Evolutionary conservation across 2,329 filamentous ascomycete genomes (phyloP), one percentile per base, ranked within the genome.

Genomic region (Arachnomyces sp.): DNA sequence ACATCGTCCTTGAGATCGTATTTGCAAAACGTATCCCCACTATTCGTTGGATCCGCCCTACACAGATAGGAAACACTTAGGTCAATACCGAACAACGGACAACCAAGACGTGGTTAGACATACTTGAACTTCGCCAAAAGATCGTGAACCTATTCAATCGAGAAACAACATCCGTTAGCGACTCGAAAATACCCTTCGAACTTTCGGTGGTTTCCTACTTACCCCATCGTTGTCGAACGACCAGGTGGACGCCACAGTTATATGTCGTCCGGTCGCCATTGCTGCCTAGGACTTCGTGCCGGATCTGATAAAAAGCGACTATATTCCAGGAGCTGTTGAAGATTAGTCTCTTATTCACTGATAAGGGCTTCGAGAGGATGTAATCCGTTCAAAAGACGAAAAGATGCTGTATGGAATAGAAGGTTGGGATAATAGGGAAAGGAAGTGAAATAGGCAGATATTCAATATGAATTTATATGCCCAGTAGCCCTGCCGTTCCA

Each of bases 241-340:
- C 55, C 57, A 62, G 31, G 54, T 57, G 1, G 58, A 61, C 2
- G 54, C 59, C 17, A 62, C 32, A 1, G 51, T 57, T 33, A 60
- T 28, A 3, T 48, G 48, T 30, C 21, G 21, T 5, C 9, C 9
- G 5, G 21, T 9, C 21, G 21, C 21, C 21, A 25, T 25, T 5
- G 9, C 9, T 9, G 21, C 5, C 5, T 25, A 5, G 21, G 5
- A 25, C 5, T 5, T 25, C 9, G 21, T 25, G 21, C 21, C 21
- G 9, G 21, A 25, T 25, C 21, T 25, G 9, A 25, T 25, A 25
- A 9, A 9, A 9, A 25, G n/a, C n/a, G 9, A 9, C 21, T 25
- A 25, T 9, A 5, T 25, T 5, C 21, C 9, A 9, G 9, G 21
- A 9, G 5, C 21, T 9, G 21, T 9, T 25, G 9, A 25, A n/a